These are phyloP conservation scores for Fusarium sp. DNA, from an alignment of 2,329 filamentous ascomycete genomes.

Conservation along the genomic window DNA sequence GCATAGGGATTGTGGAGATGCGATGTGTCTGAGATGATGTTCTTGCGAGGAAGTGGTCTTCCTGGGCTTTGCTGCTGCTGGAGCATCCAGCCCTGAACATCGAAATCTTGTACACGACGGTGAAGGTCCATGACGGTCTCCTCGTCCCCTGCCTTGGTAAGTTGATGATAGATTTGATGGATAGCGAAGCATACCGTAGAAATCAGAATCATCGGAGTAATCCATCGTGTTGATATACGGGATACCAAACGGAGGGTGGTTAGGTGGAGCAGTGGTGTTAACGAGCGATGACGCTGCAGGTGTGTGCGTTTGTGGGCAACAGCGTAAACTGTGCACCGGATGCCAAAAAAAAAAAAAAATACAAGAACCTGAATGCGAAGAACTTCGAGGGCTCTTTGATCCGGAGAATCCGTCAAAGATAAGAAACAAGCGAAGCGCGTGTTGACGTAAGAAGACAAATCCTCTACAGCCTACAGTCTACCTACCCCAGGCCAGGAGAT, in stretches of 20 bases:
- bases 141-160: constrained; percentile 64
- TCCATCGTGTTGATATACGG: constrained; percentile 50
- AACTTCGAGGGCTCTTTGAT: not conserved
- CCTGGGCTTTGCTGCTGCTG: constrained; percentile 47
- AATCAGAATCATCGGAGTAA: constrained; percentile 64
- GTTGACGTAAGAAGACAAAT: constrained; percentile 35
- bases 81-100: constrained; percentile 60
- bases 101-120: constrained; percentile 63
- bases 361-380: not conserved
- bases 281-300: constrained; percentile 13
- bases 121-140: constrained; percentile 61
- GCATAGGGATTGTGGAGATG: constrained; percentile 70
- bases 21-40: constrained; percentile 37
- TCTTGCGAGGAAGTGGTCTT: constrained; percentile 42
- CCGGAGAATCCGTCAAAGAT: not conserved
- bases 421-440: constrained; percentile 4
- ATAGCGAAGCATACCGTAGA: constrained; percentile 60
- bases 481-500: constrained; percentile 28
- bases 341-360: not conserved
- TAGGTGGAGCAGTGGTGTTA: not conserved
- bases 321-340: not conserved
- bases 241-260: not conserved
- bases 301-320: not conserved
- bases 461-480: not conserved
- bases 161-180: not conserved